Evolutionary conservation across 441 rosid species (phyloP).

Genomic region (Euphorbia neoarborescens): DNA sequence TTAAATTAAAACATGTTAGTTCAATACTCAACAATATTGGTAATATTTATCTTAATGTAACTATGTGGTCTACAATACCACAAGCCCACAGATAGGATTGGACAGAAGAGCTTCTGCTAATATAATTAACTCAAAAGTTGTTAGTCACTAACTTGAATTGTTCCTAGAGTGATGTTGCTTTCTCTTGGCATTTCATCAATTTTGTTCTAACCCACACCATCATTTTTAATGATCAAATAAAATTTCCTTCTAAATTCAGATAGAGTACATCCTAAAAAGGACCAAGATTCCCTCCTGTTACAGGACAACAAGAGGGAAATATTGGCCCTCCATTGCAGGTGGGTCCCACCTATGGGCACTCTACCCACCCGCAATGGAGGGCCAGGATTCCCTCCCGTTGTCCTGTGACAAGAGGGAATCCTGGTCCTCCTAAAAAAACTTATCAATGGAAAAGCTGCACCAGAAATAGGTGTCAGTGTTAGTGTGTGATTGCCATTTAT

Average conservation of each 20-base stretch:
- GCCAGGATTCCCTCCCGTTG: no score
- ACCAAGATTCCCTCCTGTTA: no score
- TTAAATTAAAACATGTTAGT: no score
- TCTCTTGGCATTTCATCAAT: background rate
- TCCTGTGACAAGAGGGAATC: no score
- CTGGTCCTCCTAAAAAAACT: no score
- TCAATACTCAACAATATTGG: no score
- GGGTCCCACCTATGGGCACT: no score
- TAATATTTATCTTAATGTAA: no score
- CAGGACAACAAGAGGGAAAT: no score
- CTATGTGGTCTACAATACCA: background rate
- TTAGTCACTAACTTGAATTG: background rate
- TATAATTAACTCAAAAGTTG: background rate
- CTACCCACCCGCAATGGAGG: no score
- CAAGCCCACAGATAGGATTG: background rate
- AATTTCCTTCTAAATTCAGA: background rate
- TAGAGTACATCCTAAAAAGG: background rate
- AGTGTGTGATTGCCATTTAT: background rate
- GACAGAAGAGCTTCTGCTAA: background rate
- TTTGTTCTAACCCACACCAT: background rate
- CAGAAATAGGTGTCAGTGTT: background rate
- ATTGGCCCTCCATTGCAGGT: no score
- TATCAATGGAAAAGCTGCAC: background rate
- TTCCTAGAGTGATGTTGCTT: background rate
- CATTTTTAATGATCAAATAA: background rate